phyloP scores from a whole-genome alignment of 768 basidiomycete species.

The Neoboletus brunneissimus region DNA sequence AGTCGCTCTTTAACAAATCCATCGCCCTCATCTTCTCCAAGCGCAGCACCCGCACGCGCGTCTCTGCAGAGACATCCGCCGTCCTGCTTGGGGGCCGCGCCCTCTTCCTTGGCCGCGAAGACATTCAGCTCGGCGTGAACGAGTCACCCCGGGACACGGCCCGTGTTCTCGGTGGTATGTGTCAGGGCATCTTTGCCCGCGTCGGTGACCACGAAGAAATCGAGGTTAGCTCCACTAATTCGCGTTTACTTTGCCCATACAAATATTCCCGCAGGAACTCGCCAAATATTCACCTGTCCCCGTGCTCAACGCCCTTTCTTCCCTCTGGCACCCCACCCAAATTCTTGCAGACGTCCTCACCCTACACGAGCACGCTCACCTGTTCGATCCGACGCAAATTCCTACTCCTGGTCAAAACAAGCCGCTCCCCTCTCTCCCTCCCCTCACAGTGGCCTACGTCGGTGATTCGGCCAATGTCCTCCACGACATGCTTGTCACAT shows the following conservation, averaged over 20 bases:
- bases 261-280: slow-evolving; percentile 60
- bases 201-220: slow-evolving; percentile 92
- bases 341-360: slow-evolving; percentile 91
- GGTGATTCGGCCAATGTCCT: slow-evolving; percentile 95
- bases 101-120: slow-evolving; percentile 83
- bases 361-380: slow-evolving; percentile 69
- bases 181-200: slow-evolving; percentile 94
- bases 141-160: slow-evolving; percentile 84
- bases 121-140: slow-evolving; percentile 96
- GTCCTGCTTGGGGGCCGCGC: slow-evolving; percentile 81
- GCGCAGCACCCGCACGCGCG: slow-evolving; percentile 86
- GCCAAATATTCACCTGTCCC: slow-evolving; percentile 89
- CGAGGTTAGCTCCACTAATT: slow-evolving; percentile 58
- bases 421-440: slow-evolving; percentile 54
- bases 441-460: slow-evolving; percentile 88
- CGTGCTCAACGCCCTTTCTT: slow-evolving; percentile 93
- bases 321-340: slow-evolving; percentile 96
- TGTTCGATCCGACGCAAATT: slow-evolving; percentile 41
- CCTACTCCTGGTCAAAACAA: slow-evolving; percentile 15
- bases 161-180: slow-evolving; percentile 90
- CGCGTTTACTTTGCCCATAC: background rate
- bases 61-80: slow-evolving; percentile 83
- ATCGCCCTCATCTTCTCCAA: slow-evolving; percentile 92
- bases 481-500: slow-evolving; percentile 96
- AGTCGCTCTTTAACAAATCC: slow-evolving; percentile 76